Percentiles rank a stretch among this genome's conserved stretches.
Evolutionary conservation across 1,284 basidiomycete species (phyloP).

Genomic region (Malassezia furfur): DNA sequence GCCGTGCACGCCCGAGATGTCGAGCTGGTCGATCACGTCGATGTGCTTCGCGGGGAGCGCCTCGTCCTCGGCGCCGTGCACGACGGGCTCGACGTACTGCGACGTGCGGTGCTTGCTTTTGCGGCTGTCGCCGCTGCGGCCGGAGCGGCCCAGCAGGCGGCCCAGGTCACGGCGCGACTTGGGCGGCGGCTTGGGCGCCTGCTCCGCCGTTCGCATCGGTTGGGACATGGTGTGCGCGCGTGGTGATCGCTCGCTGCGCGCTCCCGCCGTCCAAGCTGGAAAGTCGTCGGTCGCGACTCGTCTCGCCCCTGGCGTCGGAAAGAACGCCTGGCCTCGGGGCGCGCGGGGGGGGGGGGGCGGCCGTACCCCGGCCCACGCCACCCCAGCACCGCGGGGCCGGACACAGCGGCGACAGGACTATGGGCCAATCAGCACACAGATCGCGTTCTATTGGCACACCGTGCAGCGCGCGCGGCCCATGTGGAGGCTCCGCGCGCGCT

Average conservation of each 20-base stretch:
- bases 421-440: too few species aligned
- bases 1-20: conserved; percentile 38
- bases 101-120: conserved; percentile 6
- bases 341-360: too few species aligned
- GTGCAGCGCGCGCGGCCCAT: too few species aligned
- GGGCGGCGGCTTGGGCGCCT: conserved; percentile 6
- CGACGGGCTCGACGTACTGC: conserved; percentile 13
- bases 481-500: too few species aligned
- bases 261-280: too few species aligned
- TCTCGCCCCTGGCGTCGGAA: too few species aligned
- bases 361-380: too few species aligned
- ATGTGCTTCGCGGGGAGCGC: conserved; percentile 19
- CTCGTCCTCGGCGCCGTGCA: conserved; percentile 2
- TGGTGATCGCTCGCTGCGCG: not conserved
- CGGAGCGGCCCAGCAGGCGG: not conserved
- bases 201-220: not conserved
- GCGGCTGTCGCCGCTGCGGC: not conserved
- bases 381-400: too few species aligned
- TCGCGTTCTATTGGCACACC: too few species aligned
- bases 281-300: too few species aligned
- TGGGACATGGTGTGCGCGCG: not conserved
- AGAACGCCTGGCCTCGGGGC: too few species aligned
- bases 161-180: conserved; percentile 1
- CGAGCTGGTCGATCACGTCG: conserved; percentile 46
- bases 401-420: too few species aligned